These are phyloP conservation scores for Bauhinia variegata DNA, from an alignment of 306 rosid species.

Conservation along the genomic window DNA sequence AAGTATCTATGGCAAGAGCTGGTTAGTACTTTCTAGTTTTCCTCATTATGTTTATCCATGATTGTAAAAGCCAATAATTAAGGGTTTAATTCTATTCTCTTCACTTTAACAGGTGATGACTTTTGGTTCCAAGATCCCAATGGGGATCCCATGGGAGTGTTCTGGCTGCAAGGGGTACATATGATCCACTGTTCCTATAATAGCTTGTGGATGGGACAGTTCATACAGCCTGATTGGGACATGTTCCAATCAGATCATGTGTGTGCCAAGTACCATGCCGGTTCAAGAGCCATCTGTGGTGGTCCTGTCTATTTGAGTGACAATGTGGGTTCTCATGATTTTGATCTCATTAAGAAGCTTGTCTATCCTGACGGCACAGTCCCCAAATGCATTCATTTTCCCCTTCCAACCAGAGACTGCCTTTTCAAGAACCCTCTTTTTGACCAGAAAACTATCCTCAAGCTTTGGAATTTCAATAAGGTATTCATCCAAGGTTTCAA, in stretches of 20 bases:
- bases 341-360: constrained; percentile 72
- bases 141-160: constrained; percentile 86
- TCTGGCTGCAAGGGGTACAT: constrained; percentile 89
- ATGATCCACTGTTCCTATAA: constrained; percentile 91
- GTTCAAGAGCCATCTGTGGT: constrained; percentile 83
- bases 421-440: constrained; percentile 79
- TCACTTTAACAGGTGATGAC: constrained; percentile 68
- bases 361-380: constrained; percentile 81
- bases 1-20: constrained; percentile 71
- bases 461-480: constrained; percentile 88
- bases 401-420: constrained; percentile 90
- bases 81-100: too few species aligned
- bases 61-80: neutral
- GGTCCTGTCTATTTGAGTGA: constrained; percentile 88
- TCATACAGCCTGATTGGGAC: constrained; percentile 93
- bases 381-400: constrained; percentile 70
- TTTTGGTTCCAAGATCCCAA: constrained; percentile 93
- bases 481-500: constrained; percentile 36
- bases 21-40: constrained; percentile 47
- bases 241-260: constrained; percentile 89
- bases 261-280: constrained; percentile 87
- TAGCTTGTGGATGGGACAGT: constrained; percentile 96
- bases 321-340: constrained; percentile 69
- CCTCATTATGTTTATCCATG: neutral
- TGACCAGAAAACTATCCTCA: constrained; percentile 68